Evolutionary conservation across 768 basidiomycete genomes (phyloP).

Genomic region (Suillus sp.): DNA sequence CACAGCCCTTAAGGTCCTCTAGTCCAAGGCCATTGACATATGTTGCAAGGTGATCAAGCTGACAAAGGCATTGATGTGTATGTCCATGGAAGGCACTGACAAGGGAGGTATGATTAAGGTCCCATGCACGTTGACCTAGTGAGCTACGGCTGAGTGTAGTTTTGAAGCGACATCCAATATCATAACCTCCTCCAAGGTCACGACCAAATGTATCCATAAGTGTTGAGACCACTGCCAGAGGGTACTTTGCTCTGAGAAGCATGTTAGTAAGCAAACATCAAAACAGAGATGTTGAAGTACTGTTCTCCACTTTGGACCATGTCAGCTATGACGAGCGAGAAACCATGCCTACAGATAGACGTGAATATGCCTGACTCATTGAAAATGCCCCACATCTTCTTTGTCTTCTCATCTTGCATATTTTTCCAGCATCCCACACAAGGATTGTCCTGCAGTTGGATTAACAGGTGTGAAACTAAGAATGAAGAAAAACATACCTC

Average conservation of each 20-base stretch:
- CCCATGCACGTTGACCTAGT: background rate
- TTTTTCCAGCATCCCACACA: constrained; percentile 23
- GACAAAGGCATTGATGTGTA: constrained; percentile 24
- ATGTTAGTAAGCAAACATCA: background rate
- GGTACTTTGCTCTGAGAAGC: constrained; percentile 25
- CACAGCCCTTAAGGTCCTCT: constrained; percentile 25
- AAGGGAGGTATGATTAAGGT: constrained; percentile 9
- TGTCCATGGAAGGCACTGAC: constrained; percentile 28
- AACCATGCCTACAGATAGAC: constrained; percentile 16
- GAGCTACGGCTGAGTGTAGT: constrained; percentile 18
- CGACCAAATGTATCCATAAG: constrained; percentile 16
- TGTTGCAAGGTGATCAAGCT: constrained; percentile 21
- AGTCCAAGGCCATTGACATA: constrained; percentile 22
- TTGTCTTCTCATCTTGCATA: constrained; percentile 13
- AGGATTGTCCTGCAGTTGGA: constrained; percentile 8
- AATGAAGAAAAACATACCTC: too few species aligned
- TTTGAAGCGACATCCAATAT: constrained; percentile 27
- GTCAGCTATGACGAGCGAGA: too few species aligned
- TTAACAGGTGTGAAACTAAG: too few species aligned
- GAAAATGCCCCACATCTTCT: constrained; percentile 24
- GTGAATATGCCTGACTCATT: constrained; percentile 19
- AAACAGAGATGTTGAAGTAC: background rate
- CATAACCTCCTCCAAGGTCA: constrained; percentile 21
- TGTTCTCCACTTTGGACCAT: background rate
- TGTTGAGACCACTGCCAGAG: constrained; percentile 16